Evolutionary conservation across 2,329 filamentous ascomycete species (phyloP).

Genomic region (Phyllosticta paracitricarpa): DNA sequence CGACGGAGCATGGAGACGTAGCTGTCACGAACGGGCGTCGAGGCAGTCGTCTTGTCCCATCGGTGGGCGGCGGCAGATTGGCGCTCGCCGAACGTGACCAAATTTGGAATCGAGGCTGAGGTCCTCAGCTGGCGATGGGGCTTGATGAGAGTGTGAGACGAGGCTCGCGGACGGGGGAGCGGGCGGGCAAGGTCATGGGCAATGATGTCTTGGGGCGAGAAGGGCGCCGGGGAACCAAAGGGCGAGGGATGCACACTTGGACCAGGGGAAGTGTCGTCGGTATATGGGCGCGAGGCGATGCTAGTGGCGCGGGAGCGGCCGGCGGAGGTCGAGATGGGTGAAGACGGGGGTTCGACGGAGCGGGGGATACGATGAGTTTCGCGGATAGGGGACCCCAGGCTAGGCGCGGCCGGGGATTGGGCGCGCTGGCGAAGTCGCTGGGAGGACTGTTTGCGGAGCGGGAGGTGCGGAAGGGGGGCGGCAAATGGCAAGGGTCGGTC

Average conservation of each 20-base stretch:
- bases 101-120: constrained; percentile 29
- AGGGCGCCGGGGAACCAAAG: constrained; percentile 4
- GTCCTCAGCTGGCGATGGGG: constrained; percentile 16
- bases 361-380: constrained; percentile 6
- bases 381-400: constrained; percentile 5
- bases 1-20: constrained; percentile 26
- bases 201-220: constrained; percentile 1
- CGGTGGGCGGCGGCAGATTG: constrained; percentile 21
- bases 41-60: constrained; percentile 19
- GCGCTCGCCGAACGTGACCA: constrained; percentile 19
- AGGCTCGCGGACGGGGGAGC: constrained; percentile 12
- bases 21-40: constrained; percentile 13
- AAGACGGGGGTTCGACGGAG: constrained; percentile 14
- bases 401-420: constrained; percentile 6
- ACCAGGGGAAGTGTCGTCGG: constrained; percentile 2
- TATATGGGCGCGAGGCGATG: constrained; percentile 4
- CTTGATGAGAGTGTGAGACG: constrained; percentile 17
- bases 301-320: constrained; percentile 15
- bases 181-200: neutral
- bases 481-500: constrained; percentile 8
- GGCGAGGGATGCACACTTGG: constrained; percentile 8
- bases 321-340: constrained; percentile 19
- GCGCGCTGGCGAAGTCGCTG: constrained; percentile 16
- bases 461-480: constrained; percentile 24
- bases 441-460: constrained; percentile 27